Evolutionary conservation across 2,329 filamentous ascomycete species (phyloP).

Genomic region (Curvularia lunata): DNA sequence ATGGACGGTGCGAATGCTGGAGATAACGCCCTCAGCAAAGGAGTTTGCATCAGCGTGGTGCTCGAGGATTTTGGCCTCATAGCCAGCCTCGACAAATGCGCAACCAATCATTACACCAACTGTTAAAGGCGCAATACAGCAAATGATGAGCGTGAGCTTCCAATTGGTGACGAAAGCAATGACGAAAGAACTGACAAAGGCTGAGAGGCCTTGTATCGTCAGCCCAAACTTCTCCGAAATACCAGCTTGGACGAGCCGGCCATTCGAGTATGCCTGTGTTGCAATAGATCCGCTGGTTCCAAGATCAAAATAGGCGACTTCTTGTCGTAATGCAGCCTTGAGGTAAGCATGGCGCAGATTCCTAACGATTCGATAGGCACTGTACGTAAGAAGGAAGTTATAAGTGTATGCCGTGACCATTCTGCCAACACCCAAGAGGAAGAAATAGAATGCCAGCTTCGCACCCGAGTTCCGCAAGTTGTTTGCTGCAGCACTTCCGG

Average conservation of each 20-base stretch:
- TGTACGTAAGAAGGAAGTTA: conserved; percentile 20
- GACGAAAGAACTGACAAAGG: conserved; percentile 82
- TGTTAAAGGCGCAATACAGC: background rate
- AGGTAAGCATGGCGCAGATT: conserved; percentile 20
- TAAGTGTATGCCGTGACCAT: conserved; percentile 19
- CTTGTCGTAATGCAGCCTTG: conserved; percentile 27
- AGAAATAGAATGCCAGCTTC: conserved; percentile 18
- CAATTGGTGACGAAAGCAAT: conserved; percentile 90
- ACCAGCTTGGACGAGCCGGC: conserved; percentile 10
- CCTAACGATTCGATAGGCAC: conserved; percentile 17
- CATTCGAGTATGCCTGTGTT: conserved; percentile 16
- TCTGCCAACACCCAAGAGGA: conserved; percentile 19
- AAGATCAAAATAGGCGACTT: conserved; percentile 36
- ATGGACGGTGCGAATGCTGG: conserved; percentile 54
- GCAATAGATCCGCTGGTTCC: conserved; percentile 25
- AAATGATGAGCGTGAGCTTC: conserved; percentile 81
- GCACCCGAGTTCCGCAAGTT: conserved; percentile 3
- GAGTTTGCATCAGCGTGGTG: conserved; percentile 7
- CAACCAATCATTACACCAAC: conserved; percentile 42
- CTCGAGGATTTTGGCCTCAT: conserved; percentile 8
- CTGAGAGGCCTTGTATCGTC: conserved; percentile 48
- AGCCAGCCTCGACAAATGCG: conserved; percentile 21
- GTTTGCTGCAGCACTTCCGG: conserved; percentile 8
- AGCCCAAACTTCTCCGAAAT: conserved; percentile 46
- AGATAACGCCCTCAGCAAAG: conserved; percentile 17